Evolutionary conservation across 805 yeast genomes (phyloP).

Genomic region (Ogataea saltuana): DNA sequence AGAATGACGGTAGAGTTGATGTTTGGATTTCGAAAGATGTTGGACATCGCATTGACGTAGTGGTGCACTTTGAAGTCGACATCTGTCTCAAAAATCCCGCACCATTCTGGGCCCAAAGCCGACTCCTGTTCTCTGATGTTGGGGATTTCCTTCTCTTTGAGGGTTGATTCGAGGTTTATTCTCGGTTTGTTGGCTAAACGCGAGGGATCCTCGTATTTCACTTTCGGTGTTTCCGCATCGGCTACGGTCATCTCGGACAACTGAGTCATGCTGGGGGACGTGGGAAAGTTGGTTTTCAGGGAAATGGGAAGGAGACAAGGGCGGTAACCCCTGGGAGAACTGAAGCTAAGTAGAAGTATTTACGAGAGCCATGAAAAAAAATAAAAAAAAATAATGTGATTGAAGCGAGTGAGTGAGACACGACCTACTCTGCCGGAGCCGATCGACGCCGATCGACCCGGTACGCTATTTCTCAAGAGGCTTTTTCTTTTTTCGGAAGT

Average conservation of each 20-base stretch:
- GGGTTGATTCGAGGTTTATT: conserved; percentile 23
- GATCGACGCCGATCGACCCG: conserved; percentile 9
- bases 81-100: conserved; percentile 50
- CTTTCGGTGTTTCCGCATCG: no score
- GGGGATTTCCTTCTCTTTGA: conserved; percentile 35
- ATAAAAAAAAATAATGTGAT: background rate
- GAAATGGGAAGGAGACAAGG: background rate
- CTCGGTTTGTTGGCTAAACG: conserved; percentile 8
- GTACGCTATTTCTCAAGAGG: background rate
- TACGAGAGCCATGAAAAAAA: background rate
- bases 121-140: conserved; percentile 44
- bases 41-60: conserved; percentile 74
- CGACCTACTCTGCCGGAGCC: no score
- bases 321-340: no score
- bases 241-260: no score
- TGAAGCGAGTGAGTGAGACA: background rate
- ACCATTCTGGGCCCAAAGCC: conserved; percentile 61
- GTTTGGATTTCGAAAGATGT: conserved; percentile 79
- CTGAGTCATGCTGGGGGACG: no score
- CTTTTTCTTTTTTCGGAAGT: conserved; percentile 8
- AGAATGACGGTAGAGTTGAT: conserved; percentile 89
- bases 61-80: conserved; percentile 55
- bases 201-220: conserved; percentile 3
- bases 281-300: no score
- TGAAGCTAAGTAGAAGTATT: no score